These are phyloP conservation scores for Chalaropsis thielavioides DNA, from an alignment of 2,329 filamentous ascomycete genomes.

Conservation along the genomic window DNA sequence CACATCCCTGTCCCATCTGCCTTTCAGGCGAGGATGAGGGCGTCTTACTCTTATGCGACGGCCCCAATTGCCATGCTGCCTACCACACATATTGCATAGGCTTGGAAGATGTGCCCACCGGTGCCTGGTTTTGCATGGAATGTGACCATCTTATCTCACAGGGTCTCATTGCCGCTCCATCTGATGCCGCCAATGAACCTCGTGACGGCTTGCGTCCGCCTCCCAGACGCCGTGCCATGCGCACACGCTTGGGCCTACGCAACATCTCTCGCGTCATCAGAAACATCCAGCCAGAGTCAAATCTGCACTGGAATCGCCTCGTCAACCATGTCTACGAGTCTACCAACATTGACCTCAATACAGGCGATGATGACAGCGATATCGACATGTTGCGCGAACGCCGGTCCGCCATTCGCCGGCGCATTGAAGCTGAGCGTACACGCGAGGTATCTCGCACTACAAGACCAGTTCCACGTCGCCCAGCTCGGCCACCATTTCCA, in stretches of 20 bases:
- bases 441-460: background rate
- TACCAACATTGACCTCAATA: constrained; percentile 52
- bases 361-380: constrained; percentile 33
- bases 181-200: background rate
- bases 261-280: constrained; percentile 25
- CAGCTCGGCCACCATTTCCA: background rate
- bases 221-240: constrained; percentile 25
- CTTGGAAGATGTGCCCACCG: constrained; percentile 58
- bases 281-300: constrained; percentile 35
- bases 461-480: background rate
- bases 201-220: constrained; percentile 24
- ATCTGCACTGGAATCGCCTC: constrained; percentile 54
- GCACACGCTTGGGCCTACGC: constrained; percentile 23
- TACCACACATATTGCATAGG: constrained; percentile 90
- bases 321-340: constrained; percentile 49
- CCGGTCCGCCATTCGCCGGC: constrained; percentile 40
- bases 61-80: constrained; percentile 55
- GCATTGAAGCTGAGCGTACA: constrained; percentile 37
- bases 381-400: constrained; percentile 30
- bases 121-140: constrained; percentile 82
- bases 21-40: constrained; percentile 68
- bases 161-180: background rate
- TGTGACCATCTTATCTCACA: constrained; percentile 44
- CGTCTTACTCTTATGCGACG: constrained; percentile 76
- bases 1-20: constrained; percentile 78